Conservation (phyloP, 768 basidiomycete species). For the Tricholoma sp. region DNA sequence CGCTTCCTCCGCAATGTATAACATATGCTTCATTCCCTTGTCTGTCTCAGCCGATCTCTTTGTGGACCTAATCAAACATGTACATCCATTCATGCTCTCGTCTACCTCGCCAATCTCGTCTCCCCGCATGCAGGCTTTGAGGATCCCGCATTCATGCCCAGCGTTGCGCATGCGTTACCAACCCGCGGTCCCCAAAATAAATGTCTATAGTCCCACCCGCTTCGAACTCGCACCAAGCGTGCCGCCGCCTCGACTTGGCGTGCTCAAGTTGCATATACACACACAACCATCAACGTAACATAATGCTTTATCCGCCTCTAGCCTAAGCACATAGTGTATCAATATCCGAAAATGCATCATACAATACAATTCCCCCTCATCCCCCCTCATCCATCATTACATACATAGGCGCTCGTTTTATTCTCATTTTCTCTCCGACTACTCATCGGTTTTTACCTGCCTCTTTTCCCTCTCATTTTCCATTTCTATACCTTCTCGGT, state of each 20-base stretch:
- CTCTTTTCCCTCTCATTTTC: neutral
- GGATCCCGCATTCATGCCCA: neutral
- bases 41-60: neutral
- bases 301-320: neutral
- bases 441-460: neutral
- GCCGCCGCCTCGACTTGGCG: neutral
- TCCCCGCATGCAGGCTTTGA: neutral
- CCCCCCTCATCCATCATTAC: neutral
- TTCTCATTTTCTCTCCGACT: neutral
- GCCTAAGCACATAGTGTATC: neutral
- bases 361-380: neutral
- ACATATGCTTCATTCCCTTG: neutral
- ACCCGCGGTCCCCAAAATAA: no score
- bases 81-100: neutral
- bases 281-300: neutral
- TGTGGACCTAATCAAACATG: neutral
- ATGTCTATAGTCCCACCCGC: neutral
- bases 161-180: neutral
- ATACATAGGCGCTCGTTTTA: constrained; percentile 4
- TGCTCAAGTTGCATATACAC: neutral
- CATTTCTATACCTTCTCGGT: neutral
- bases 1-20: neutral
- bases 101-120: neutral
- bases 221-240: neutral
- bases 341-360: neutral